Percentiles rank a stretch among this genome's conserved stretches.
These are phyloP conservation scores for Artemisia argyi DNA, from an alignment of 129 eudicot genomes.

Conservation along the genomic window DNA sequence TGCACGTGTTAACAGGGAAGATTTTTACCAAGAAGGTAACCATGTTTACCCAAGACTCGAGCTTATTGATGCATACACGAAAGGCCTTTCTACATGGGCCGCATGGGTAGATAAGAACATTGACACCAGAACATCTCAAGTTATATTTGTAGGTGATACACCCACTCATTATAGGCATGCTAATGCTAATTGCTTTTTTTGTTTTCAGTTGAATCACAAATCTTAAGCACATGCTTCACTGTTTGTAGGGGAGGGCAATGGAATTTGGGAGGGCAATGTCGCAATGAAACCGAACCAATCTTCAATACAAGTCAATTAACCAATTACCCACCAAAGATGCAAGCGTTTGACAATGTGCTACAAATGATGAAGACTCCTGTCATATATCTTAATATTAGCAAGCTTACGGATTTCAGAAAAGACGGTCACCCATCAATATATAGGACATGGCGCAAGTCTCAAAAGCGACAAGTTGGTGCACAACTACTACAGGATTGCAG, in stretches of 20 bases:
- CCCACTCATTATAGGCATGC: constrained; percentile 85
- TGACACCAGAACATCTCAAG: constrained; percentile 53
- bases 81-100: constrained; percentile 86
- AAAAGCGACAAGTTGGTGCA: not conserved
- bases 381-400: not conserved
- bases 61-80: constrained; percentile 79
- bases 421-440: not conserved
- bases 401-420: not conserved
- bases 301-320: constrained; percentile 51
- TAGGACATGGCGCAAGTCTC: not conserved
- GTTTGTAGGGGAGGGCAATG: too few species aligned
- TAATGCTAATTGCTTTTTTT: constrained; percentile 26
- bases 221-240: too few species aligned
- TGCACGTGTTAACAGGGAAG: constrained; percentile 50
- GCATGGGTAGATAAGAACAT: constrained; percentile 84
- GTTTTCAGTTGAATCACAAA: too few species aligned
- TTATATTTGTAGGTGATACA: constrained; percentile 86
- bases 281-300: constrained; percentile 68
- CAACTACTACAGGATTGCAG: not conserved
- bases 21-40: constrained; percentile 92
- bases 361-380: not conserved
- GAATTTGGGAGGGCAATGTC: not conserved
- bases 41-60: constrained; percentile 80
- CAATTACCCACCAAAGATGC: constrained; percentile 79
- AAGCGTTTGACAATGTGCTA: constrained; percentile 56